A percentile compares a stretch with the other conserved stretches of the same genome.
phyloP scores from a whole-genome alignment of 75 land plant species.

The Adiantum capillusveneris region DNA sequence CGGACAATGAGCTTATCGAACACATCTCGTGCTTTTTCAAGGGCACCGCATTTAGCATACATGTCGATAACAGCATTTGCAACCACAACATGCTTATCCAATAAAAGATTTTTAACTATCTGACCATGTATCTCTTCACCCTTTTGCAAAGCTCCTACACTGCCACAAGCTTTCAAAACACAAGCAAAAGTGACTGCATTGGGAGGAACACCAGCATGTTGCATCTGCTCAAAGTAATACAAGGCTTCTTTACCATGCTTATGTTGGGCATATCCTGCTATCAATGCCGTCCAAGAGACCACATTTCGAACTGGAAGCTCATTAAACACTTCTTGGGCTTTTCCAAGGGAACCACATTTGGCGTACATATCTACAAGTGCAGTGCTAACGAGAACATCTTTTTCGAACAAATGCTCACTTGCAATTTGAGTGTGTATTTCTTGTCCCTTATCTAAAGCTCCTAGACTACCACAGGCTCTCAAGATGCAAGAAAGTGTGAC shows the following conservation, averaged over 20 bases:
- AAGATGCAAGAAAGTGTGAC: too few relatives aligned
- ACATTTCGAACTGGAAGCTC: slow-evolving; percentile 31
- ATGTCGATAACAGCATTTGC: too few relatives aligned
- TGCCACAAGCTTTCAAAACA: too few relatives aligned
- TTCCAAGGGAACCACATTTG: slow-evolving; percentile 18
- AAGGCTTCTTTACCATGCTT: slow-evolving; percentile 8
- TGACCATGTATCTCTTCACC: too few relatives aligned
- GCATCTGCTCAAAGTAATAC: slow-evolving; percentile 30
- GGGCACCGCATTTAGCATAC: too few relatives aligned
- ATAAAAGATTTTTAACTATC: too few relatives aligned
- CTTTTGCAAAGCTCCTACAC: too few relatives aligned
- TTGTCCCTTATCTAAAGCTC: too few relatives aligned
- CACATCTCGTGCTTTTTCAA: slow-evolving; percentile 11
- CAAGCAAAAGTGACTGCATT: slow-evolving; percentile 23
- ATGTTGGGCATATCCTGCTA: slow-evolving; percentile 26
- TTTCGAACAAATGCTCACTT: too few relatives aligned
- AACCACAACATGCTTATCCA: too few relatives aligned
- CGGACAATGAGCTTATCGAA: slow-evolving; percentile 28
- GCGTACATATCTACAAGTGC: slow-evolving; percentile 47
- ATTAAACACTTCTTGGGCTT: slow-evolving; percentile 37
- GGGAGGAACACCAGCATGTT: slow-evolving; percentile 17
- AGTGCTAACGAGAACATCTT: slow-evolving; percentile 31
- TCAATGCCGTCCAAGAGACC: slow-evolving; percentile 54
- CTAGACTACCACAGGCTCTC: too few relatives aligned
- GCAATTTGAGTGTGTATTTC: too few relatives aligned